Evolutionary conservation across 768 basidiomycete genomes (phyloP).

Genomic region (Lactifluus subvellereus): DNA sequence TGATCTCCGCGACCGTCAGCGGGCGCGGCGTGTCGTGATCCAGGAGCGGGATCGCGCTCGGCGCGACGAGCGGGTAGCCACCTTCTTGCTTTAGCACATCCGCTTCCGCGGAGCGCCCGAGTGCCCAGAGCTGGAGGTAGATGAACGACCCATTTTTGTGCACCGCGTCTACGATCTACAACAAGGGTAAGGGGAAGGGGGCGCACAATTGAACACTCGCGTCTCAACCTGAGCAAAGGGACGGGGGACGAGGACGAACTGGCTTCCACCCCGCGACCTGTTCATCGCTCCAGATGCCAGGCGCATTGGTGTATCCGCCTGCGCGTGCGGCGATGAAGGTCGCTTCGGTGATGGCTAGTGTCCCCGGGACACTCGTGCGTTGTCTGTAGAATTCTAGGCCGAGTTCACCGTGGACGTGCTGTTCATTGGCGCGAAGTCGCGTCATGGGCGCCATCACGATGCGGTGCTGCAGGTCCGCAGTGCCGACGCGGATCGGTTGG

Average conservation of each 20-base stretch:
- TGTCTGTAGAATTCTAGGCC: too few relatives aligned
- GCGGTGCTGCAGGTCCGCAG: conserved; percentile 40
- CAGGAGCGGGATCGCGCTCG: background rate
- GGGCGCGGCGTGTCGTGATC: background rate
- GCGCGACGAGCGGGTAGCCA: background rate
- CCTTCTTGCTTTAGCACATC: background rate
- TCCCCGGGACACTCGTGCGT: too few relatives aligned
- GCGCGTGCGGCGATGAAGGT: too few relatives aligned
- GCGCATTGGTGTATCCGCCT: too few relatives aligned
- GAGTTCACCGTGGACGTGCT: conserved; percentile 30
- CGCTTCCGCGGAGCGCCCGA: conserved; percentile 26
- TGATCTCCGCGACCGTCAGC: conserved; percentile 29
- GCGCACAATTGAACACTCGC: too few relatives aligned
- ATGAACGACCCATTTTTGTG: conserved; percentile 34
- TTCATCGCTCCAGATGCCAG: too few relatives aligned
- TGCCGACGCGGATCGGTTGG: conserved; percentile 42
- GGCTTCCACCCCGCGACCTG: too few relatives aligned
- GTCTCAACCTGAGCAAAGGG: too few relatives aligned
- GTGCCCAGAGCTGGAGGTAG: conserved; percentile 37
- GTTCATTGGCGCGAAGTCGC: conserved; percentile 35
- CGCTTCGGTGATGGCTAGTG: too few relatives aligned
- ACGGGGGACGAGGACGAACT: too few relatives aligned
- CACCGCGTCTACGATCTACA: conserved; percentile 27
- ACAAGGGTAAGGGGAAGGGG: too few relatives aligned
- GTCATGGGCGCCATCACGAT: conserved; percentile 53